Conservation (phyloP, 352 stramenopile species). For the Pythium insidiosum region DNA sequence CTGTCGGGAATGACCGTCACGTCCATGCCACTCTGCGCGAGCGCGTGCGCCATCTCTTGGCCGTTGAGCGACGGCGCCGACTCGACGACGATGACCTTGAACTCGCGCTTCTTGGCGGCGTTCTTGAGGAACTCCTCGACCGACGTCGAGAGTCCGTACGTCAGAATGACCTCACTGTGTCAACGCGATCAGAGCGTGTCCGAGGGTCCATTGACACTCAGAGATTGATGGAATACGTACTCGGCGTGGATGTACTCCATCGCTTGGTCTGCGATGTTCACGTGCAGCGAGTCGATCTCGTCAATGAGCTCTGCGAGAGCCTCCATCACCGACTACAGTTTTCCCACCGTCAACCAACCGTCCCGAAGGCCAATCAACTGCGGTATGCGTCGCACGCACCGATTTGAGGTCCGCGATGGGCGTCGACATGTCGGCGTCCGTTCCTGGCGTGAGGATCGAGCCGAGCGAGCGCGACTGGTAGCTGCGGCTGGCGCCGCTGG, state of each 20-base stretch:
- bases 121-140: conserved; percentile 89
- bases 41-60: conserved; percentile 81
- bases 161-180: conserved; percentile 91
- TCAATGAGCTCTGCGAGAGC: conserved; percentile 91
- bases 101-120: conserved; percentile 89
- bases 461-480: conserved; percentile 71
- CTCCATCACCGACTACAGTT: conserved; percentile 94
- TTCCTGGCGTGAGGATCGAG: conserved; percentile 74
- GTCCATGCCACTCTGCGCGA: conserved; percentile 88
- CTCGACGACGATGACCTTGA: conserved; percentile 94
- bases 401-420: conserved; percentile 78
- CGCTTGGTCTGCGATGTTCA: conserved; percentile 95
- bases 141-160: conserved; percentile 90
- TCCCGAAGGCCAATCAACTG: background rate
- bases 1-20: conserved; percentile 96
- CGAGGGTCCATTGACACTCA: too few relatives aligned
- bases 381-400: conserved; percentile 27
- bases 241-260: conserved; percentile 96
- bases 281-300: conserved; percentile 93
- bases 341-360: too few relatives aligned
- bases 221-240: conserved; percentile 27
- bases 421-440: conserved; percentile 74
- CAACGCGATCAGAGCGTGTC: too few relatives aligned
- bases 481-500: too few relatives aligned
- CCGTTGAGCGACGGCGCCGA: conserved; percentile 90